phyloP scores from a whole-genome alignment of 2,329 filamentous ascomycete genomes.

The Diaporthe sp. region DNA sequence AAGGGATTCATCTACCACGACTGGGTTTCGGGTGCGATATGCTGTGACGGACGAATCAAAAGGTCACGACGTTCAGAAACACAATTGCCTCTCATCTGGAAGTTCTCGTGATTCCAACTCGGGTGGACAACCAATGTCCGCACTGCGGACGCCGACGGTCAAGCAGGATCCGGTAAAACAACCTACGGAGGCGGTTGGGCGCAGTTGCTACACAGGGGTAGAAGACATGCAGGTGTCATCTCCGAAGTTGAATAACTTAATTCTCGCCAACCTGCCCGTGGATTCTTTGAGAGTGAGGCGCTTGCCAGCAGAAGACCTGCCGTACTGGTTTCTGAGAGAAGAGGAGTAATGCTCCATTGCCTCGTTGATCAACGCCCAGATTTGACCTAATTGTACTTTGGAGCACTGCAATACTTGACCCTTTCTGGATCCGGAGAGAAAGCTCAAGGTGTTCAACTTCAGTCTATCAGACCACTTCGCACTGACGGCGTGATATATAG shows the following conservation, averaged over 20 bases:
- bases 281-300: neutral
- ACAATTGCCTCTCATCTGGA: neutral
- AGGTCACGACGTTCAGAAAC: slow-evolving; percentile 39
- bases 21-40: slow-evolving; percentile 41
- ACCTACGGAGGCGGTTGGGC: neutral
- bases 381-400: neutral
- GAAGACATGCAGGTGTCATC: neutral
- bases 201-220: neutral
- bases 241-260: slow-evolving; percentile 2
- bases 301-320: neutral
- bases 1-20: slow-evolving; percentile 44
- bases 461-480: slow-evolving; percentile 1
- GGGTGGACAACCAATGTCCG: neutral
- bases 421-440: neutral
- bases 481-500: neutral
- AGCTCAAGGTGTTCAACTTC: neutral
- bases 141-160: neutral
- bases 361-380: neutral
- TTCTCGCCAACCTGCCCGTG: neutral
- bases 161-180: neutral
- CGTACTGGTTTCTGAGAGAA: neutral
- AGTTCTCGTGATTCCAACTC: slow-evolving; percentile 20
- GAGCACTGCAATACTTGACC: neutral
- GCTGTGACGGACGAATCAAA: slow-evolving; percentile 42
- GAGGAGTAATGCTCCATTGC: neutral